Evolutionary conservation across 768 basidiomycete genomes (phyloP).

Genomic region (Tephrocybe sp.): DNA sequence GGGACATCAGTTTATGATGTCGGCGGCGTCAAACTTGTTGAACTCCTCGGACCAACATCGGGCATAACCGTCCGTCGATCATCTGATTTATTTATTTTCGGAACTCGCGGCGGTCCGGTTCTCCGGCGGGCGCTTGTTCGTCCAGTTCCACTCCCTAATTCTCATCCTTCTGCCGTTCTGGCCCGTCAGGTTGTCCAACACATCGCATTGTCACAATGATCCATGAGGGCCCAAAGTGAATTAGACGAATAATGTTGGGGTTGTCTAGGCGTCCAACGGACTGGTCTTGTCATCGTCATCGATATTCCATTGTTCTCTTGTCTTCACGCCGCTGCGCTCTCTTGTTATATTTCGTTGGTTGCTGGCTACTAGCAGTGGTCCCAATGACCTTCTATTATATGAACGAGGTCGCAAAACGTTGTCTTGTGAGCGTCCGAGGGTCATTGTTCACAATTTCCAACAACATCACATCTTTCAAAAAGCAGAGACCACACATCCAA

Average conservation of each 20-base stretch:
- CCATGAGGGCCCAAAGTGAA: neutral
- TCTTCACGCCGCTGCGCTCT: neutral
- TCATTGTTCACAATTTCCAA: neutral
- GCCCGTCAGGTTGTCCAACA: neutral
- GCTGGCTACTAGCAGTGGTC: slow-evolving; percentile 2
- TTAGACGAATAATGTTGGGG: neutral
- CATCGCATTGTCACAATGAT: neutral
- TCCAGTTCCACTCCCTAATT: too few relatives aligned
- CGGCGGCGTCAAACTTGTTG: too few relatives aligned
- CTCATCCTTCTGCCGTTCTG: too few relatives aligned
- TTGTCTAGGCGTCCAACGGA: neutral
- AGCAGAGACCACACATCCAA: neutral
- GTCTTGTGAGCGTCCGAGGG: neutral
- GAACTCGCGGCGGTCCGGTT: too few relatives aligned
- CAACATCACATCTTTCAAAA: neutral
- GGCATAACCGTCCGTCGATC: too few relatives aligned
- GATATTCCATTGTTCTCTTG: neutral
- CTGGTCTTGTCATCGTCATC: slow-evolving; percentile 1
- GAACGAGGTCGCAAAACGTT: neutral
- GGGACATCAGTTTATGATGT: too few relatives aligned
- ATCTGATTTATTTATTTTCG: too few relatives aligned
- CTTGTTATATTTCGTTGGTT: neutral
- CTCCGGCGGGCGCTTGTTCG: too few relatives aligned
- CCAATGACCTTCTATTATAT: neutral
- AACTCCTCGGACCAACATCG: too few relatives aligned